Evolutionary conservation across 257 asterid genomes (phyloP).

Genomic region (Orobanche coerulescens): DNA sequence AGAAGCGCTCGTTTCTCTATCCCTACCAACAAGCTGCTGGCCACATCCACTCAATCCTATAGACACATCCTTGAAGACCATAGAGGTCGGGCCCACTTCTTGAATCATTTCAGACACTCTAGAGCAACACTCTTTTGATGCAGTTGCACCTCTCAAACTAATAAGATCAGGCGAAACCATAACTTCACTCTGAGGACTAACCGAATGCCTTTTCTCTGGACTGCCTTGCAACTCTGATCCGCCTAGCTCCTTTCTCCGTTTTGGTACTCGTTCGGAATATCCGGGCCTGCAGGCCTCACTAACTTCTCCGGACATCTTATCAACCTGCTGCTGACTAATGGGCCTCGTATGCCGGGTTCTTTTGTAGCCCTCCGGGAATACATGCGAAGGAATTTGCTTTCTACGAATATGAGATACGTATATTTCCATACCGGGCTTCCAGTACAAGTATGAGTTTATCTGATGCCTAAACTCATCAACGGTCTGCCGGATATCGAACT

Average conservation of each 20-base stretch:
- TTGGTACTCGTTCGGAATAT: constrained; percentile 39
- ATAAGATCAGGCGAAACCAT: constrained; percentile 54
- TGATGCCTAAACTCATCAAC: constrained; percentile 91
- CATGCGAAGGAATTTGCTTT: constrained; percentile 81
- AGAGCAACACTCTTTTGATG: constrained; percentile 27
- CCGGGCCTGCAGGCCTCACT: constrained; percentile 36
- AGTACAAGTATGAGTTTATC: constrained; percentile 56
- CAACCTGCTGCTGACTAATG: constrained; percentile 35
- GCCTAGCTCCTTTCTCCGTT: constrained; percentile 50
- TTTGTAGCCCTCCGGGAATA: constrained; percentile 72
- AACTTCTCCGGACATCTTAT: constrained; percentile 31
- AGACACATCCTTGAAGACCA: neutral
- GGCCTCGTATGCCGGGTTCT: constrained; percentile 49
- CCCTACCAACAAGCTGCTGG: constrained; percentile 19
- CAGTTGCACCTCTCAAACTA: constrained; percentile 28
- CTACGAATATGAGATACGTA: constrained; percentile 83
- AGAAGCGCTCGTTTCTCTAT: constrained; percentile 24
- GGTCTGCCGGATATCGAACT: constrained; percentile 85
- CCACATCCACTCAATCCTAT: constrained; percentile 9
- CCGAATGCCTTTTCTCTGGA: constrained; percentile 44
- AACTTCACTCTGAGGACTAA: constrained; percentile 52
- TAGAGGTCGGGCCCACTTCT: constrained; percentile 15
- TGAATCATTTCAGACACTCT: constrained; percentile 13
- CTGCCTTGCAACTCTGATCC: constrained; percentile 34
- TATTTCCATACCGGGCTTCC: constrained; percentile 95